Evolutionary conservation across 2,329 filamentous ascomycete genomes (phyloP), one percentile per base, ranked within the genome.

Genomic region (Trichoderma polysporum): DNA sequence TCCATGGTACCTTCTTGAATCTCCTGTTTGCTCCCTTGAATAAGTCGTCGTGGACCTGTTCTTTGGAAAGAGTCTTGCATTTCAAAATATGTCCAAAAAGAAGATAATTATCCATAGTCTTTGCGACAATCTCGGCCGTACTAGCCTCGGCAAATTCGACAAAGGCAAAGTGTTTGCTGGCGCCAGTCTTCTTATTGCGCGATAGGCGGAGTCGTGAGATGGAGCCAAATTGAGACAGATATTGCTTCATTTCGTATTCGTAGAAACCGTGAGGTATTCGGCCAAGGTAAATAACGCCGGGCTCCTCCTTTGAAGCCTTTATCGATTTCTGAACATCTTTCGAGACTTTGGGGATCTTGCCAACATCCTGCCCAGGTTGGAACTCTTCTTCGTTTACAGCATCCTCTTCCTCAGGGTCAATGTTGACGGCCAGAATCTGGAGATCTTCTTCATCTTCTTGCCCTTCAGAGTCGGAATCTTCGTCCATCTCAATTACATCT

Each of bases 51-150:
- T 96, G 92, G 50, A 97, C 83, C 75, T 94, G 89, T 68, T 91
- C 92, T 66, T 88, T 82, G 4, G 92, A 88, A 4, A 97, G 86
- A 27, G 89, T 82, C 76, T 92, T 91, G 79, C 94, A 94, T 79
- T 96, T 94, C 72, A 99, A 84, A 69, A 98, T 91, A 77, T 97
- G 94, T 6, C 93, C 92, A 78, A 97, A 98, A 75, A 99, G 86
- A 45, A 98, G 88, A 80, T 99, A 99, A 81, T 94, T 96, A 84
- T 97, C 88, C 95, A 99, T 99, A 25, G 95, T 97, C 81, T 93
- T 92, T 58, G 92, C 90, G 33, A 97, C 94, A 72, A 98, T 93
- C 74, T 92, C 90, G 45, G 95, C 94, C n/a, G 86, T 86, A 70
- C 79, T 81, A 57, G 93, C 91, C 66, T 93, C 90, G 37, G 84